phyloP scores from a whole-genome alignment of 805 yeast genomes.

The Lachancea dasiensis region DNA sequence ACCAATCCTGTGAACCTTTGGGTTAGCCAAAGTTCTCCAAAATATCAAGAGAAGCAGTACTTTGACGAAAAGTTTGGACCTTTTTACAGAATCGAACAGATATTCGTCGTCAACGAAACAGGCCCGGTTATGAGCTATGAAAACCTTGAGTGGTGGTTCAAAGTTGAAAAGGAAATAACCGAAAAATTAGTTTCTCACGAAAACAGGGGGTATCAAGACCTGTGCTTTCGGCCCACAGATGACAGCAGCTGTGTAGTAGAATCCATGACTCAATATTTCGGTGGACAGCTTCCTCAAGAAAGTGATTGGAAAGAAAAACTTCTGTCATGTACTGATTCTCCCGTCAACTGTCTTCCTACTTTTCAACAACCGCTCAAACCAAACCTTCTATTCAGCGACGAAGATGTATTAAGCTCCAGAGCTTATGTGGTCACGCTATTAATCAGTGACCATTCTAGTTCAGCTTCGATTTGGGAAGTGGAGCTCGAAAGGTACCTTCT shows the following conservation, averaged over 20 bases:
- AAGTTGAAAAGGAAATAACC: slow-evolving; percentile 56
- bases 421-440: slow-evolving; percentile 77
- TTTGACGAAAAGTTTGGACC: slow-evolving; percentile 86
- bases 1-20: slow-evolving; percentile 77
- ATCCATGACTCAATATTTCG: slow-evolving; percentile 83
- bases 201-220: slow-evolving; percentile 44
- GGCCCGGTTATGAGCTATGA: slow-evolving; percentile 68
- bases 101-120: slow-evolving; percentile 62
- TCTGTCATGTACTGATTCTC: slow-evolving; percentile 61
- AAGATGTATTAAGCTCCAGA: slow-evolving; percentile 49
- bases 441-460: slow-evolving; percentile 46
- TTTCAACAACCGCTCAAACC: slow-evolving; percentile 86
- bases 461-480: slow-evolving; percentile 60
- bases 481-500: slow-evolving; percentile 51
- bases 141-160: slow-evolving; percentile 81
- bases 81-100: slow-evolving; percentile 82
- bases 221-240: slow-evolving; percentile 80
- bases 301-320: slow-evolving; percentile 49
- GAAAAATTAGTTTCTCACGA: slow-evolving; percentile 28
- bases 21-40: slow-evolving; percentile 78
- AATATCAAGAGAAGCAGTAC: slow-evolving; percentile 56
- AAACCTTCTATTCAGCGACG: slow-evolving; percentile 61
- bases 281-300: slow-evolving; percentile 49
- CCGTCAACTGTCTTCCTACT: slow-evolving; percentile 83
- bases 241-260: slow-evolving; percentile 73